phyloP scores from a whole-genome alignment of 2,329 filamentous ascomycete genomes.

The Acephala macrosclerotiorum region DNA sequence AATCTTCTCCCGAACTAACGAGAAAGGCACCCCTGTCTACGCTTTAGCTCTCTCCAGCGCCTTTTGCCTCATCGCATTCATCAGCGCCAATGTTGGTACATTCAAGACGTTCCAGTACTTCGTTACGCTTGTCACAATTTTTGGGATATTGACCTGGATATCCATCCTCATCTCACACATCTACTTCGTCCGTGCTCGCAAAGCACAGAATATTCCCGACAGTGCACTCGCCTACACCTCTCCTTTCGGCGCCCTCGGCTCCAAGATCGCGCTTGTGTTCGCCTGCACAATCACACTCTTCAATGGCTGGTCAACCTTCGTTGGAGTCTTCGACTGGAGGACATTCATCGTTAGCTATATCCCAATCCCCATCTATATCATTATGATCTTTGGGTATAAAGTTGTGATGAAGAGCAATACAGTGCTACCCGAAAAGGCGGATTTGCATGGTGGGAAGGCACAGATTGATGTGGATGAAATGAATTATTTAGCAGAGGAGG shows the following conservation, averaged over 20 bases:
- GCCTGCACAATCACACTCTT: slow-evolving; percentile 79
- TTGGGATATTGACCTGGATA: slow-evolving; percentile 44
- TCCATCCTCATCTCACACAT: slow-evolving; percentile 69
- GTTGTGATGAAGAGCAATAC: slow-evolving; percentile 50
- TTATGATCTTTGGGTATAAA: slow-evolving; percentile 65
- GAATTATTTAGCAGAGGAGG: slow-evolving; percentile 38
- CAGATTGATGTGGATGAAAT: slow-evolving; percentile 67
- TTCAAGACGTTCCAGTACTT: slow-evolving; percentile 75
- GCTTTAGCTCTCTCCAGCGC: slow-evolving; percentile 53
- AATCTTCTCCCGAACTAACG: slow-evolving; percentile 63
- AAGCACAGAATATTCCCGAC: slow-evolving; percentile 65
- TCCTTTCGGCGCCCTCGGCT: slow-evolving; percentile 76
- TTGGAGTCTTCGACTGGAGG: slow-evolving; percentile 64
- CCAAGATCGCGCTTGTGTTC: slow-evolving; percentile 71
- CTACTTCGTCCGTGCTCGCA: slow-evolving; percentile 68
- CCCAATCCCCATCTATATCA: slow-evolving; percentile 68
- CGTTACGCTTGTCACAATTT: slow-evolving; percentile 65
- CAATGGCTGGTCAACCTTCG: slow-evolving; percentile 83
- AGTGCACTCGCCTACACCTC: slow-evolving; percentile 69
- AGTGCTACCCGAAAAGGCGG: slow-evolving; percentile 57
- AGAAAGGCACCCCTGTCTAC: slow-evolving; percentile 58
- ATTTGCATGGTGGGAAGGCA: slow-evolving; percentile 66
- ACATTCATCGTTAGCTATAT: slow-evolving; percentile 71
- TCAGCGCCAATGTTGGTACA: slow-evolving; percentile 65
- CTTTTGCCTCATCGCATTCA: slow-evolving; percentile 72